A percentile compares a stretch with the other conserved stretches of the same genome.
These are phyloP conservation scores for Termitomyces sp. DNA, from an alignment of 768 basidiomycete species.

Conservation along the genomic window DNA sequence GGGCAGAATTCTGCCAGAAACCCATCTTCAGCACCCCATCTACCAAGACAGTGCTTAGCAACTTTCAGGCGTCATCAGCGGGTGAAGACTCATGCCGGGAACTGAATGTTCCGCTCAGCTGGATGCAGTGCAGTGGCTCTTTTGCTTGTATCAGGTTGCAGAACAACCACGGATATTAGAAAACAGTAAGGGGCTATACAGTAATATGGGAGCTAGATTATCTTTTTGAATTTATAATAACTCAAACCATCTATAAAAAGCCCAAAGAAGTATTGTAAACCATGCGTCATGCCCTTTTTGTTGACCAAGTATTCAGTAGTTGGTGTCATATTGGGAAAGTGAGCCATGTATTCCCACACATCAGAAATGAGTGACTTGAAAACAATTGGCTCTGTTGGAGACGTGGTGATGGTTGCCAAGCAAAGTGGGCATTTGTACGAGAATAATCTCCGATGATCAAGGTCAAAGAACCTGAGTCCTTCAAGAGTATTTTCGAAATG, in stretches of 20 bases:
- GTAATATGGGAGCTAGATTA: no score
- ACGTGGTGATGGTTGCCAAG: no score
- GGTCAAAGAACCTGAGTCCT: neutral
- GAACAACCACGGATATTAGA: no score
- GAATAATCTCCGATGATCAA: neutral
- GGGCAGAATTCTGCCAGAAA: no score
- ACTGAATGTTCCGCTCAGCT: no score
- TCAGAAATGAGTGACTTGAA: neutral
- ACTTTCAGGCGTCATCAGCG: no score
- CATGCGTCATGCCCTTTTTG: neutral
- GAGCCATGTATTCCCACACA: neutral
- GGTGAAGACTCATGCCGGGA: no score
- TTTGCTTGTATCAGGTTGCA: no score
- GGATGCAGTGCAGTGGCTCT: no score
- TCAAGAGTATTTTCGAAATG: neutral
- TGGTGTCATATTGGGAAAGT: neutral
- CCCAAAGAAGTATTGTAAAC: neutral
- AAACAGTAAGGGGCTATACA: no score
- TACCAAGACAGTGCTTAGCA: no score
- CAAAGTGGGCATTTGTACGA: neutral
- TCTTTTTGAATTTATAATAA: neutral
- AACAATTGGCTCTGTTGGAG: neutral
- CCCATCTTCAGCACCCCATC: no score
- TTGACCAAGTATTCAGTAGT: neutral
- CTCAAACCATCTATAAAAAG: neutral